These are phyloP conservation scores for Coemansia sp. DNA, from an alignment of 192 early-diverging fungal species.

Conservation along the genomic window DNA sequence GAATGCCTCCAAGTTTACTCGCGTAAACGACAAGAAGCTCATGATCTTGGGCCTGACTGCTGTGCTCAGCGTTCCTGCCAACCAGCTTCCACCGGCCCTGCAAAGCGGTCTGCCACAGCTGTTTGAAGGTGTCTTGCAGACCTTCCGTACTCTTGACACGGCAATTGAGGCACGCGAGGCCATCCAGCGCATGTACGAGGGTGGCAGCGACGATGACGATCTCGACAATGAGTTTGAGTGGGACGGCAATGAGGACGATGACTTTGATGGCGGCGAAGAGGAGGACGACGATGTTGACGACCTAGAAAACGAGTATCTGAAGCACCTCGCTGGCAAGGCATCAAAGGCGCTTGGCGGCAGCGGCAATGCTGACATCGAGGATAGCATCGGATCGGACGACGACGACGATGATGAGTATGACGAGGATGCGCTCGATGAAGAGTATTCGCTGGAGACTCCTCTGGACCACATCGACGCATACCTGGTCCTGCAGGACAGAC, in stretches of 20 bases:
- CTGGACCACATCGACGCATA: slow-evolving; percentile 78
- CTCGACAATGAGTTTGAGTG: slow-evolving; percentile 43
- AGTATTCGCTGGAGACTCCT: slow-evolving; percentile 76
- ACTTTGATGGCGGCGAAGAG: slow-evolving; percentile 59
- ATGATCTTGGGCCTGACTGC: slow-evolving; percentile 77
- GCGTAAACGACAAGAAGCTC: slow-evolving; percentile 97
- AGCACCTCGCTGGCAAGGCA: slow-evolving; percentile 62
- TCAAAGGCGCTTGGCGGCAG: slow-evolving; percentile 50
- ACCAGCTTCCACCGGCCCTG: slow-evolving; percentile 71
- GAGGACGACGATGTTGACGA: slow-evolving; percentile 69
- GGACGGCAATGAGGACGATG: slow-evolving; percentile 53
- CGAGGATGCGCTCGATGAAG: slow-evolving; percentile 72
- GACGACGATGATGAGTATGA: slow-evolving; percentile 66
- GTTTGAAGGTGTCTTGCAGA: slow-evolving; percentile 67
- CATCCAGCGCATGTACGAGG: slow-evolving; percentile 50
- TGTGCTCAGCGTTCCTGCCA: slow-evolving; percentile 71
- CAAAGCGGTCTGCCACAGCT: slow-evolving; percentile 76
- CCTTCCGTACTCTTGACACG: slow-evolving; percentile 79
- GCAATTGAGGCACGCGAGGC: slow-evolving; percentile 52
- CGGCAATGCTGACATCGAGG: slow-evolving; percentile 41
- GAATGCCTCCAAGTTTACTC: slow-evolving; percentile 69
- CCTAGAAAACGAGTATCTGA: slow-evolving; percentile 64
- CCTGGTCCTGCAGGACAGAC: slow-evolving; percentile 69
- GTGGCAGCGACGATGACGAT: slow-evolving; percentile 38
- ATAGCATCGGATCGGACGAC: slow-evolving; percentile 34